Conservation (phyloP, 805 yeast species). For the Saccharomyces mikatae region DNA sequence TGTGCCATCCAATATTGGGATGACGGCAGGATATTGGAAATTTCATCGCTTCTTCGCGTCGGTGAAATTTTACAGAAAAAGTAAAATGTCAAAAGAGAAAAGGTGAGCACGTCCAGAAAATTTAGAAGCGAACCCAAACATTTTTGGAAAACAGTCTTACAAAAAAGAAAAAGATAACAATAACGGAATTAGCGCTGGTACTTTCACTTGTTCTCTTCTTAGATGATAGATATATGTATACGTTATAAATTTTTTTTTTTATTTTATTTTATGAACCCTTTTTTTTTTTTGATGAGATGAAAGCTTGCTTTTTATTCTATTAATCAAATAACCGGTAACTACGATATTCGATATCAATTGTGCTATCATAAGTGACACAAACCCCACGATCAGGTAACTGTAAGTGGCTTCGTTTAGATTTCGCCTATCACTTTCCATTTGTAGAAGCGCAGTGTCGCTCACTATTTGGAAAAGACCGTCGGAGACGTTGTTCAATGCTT, state of each 20-base stretch:
- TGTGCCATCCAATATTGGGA: neutral
- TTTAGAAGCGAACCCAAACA: neutral
- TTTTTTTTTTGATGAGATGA: neutral
- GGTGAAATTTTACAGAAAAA: neutral
- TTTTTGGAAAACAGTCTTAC: neutral
- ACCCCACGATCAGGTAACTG: neutral
- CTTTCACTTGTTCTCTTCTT: neutral
- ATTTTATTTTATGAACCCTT: too few species aligned
- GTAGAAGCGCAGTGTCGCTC: conserved; percentile 6
- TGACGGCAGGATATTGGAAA: neutral
- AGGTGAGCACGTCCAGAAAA: neutral
- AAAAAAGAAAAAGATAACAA: neutral
- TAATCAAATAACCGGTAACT: neutral
- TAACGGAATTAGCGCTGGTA: too few species aligned
- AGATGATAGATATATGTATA: too few species aligned
- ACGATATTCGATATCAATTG: neutral
- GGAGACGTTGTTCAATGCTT: conserved; percentile 2
- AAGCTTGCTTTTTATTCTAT: neutral
- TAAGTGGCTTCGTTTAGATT: conserved; percentile 9
- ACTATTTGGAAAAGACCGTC: conserved; percentile 4
- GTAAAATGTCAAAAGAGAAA: neutral
- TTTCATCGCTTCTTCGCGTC: neutral
- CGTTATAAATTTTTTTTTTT: too few species aligned
- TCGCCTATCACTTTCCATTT: conserved; percentile 11
- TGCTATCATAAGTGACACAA: neutral